Percentiles rank a stretch among this genome's conserved stretches.
These are phyloP conservation scores for Paraphoma chrysanthemicola DNA, from an alignment of 2,329 filamentous ascomycete species.

Conservation along the genomic window DNA sequence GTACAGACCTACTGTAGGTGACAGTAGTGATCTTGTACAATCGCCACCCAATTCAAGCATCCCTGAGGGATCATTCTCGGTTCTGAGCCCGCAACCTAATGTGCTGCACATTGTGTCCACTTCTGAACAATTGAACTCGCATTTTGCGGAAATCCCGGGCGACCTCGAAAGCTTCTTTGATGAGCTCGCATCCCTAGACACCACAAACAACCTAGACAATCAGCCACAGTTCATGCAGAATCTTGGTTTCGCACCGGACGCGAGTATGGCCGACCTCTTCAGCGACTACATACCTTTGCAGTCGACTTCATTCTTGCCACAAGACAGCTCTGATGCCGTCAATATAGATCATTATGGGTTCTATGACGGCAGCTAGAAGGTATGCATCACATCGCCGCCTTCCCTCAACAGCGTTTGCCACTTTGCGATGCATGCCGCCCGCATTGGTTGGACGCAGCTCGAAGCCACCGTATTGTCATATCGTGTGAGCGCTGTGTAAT, in stretches of 20 bases:
- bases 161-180: conserved; percentile 63
- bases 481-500: too few species aligned
- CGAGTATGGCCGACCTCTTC: conserved; percentile 64
- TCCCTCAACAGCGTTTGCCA: too few species aligned
- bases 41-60: too few species aligned
- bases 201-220: conserved; percentile 59
- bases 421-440: too few species aligned
- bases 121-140: conserved; percentile 20
- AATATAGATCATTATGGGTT: conserved; percentile 35
- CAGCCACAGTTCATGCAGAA: conserved; percentile 72
- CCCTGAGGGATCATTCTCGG: too few species aligned
- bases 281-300: conserved; percentile 51
- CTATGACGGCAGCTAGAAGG: conserved; percentile 30
- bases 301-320: conserved; percentile 39
- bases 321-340: conserved; percentile 19
- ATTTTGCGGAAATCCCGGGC: conserved; percentile 47
- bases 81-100: conserved; percentile 9
- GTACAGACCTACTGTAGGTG: too few species aligned
- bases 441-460: too few species aligned
- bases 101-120: conserved; percentile 4
- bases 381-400: too few species aligned
- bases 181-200: conserved; percentile 64
- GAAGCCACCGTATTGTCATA: too few species aligned
- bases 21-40: too few species aligned
- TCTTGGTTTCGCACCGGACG: conserved; percentile 68